A percentile compares a stretch with the other conserved stretches of the same genome.
phyloP scores from a whole-genome alignment of 2,329 filamentous ascomycete genomes.

The Aspergillus caelatus region DNA sequence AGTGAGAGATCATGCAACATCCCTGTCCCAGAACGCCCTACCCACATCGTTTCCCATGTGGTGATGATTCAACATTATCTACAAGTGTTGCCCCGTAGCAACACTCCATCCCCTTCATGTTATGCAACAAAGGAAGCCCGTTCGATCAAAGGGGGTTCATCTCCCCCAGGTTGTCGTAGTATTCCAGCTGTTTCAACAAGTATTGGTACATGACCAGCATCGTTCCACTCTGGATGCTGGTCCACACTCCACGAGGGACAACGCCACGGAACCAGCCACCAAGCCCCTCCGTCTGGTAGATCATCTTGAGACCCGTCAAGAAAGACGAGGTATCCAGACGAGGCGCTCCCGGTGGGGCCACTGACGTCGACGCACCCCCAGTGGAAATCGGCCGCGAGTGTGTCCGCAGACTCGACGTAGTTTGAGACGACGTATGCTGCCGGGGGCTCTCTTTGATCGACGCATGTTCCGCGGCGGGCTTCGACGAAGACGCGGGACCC shows the following conservation, averaged over 20 bases:
- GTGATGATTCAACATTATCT: slow-evolving; percentile 10
- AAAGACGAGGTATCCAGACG: slow-evolving; percentile 89
- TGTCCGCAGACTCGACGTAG: slow-evolving; percentile 38
- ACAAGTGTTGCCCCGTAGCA: slow-evolving; percentile 4
- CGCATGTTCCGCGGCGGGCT: slow-evolving; percentile 31
- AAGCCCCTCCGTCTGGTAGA: slow-evolving; percentile 87
- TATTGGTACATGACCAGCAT: slow-evolving; percentile 97
- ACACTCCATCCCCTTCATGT: not conserved
- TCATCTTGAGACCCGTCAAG: slow-evolving; percentile 77
- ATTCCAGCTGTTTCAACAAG: slow-evolving; percentile 75
- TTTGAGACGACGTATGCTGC: slow-evolving; percentile 28
- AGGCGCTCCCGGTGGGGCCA: slow-evolving; percentile 75
- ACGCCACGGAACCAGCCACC: slow-evolving; percentile 93
- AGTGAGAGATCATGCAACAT: slow-evolving; percentile 17
- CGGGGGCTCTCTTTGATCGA: slow-evolving; percentile 33
- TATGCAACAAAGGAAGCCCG: not conserved
- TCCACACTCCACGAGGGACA: slow-evolving; percentile 91
- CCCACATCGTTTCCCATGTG: slow-evolving; percentile 28
- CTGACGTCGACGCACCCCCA: slow-evolving; percentile 82
- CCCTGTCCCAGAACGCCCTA: slow-evolving; percentile 18
- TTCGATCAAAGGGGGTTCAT: slow-evolving; percentile 19
- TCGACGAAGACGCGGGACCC: slow-evolving; percentile 26
- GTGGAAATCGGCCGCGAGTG: slow-evolving; percentile 82
- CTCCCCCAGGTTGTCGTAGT: slow-evolving; percentile 40
- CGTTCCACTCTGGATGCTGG: slow-evolving; percentile 92